Percentiles rank a stretch among this genome's conserved stretches.
Conservation (phyloP, 345 rosid species). For the Arabis alpina region DNA sequence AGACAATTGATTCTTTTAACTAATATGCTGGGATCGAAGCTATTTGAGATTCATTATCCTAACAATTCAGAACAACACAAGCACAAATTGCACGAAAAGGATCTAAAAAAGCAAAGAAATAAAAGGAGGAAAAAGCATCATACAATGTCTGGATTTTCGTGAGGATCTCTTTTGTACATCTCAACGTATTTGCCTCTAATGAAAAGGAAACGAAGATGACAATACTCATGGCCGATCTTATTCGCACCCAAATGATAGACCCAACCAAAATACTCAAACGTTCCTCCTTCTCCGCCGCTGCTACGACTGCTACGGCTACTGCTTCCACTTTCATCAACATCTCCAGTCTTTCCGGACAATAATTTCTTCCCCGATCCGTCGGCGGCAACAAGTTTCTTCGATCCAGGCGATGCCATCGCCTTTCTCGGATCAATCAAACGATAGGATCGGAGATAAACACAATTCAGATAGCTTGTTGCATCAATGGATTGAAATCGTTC, state of each 20-base stretch:
- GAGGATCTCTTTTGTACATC: slow-evolving; percentile 96
- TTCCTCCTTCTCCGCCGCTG: slow-evolving; percentile 28
- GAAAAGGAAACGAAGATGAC: slow-evolving; percentile 72
- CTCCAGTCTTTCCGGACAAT: slow-evolving; percentile 33
- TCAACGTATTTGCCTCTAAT: slow-evolving; percentile 78
- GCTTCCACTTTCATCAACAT: slow-evolving; percentile 35
- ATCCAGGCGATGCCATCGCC: slow-evolving; percentile 40
- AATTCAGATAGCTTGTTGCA: background rate
- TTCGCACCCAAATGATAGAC: slow-evolving; percentile 85
- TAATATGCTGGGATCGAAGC: no score
- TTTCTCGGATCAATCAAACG: slow-evolving; percentile 7
- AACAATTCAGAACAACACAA: slow-evolving; percentile 6
- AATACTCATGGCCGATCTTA: slow-evolving; percentile 81
- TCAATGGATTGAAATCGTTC: background rate
- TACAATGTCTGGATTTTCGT: slow-evolving; percentile 85
- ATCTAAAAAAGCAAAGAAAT: background rate
- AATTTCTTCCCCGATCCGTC: slow-evolving; percentile 44
- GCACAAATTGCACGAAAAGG: background rate
- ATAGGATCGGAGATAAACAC: background rate
- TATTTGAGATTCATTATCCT: background rate
- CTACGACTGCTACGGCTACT: slow-evolving; percentile 22
- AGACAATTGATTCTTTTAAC: no score
- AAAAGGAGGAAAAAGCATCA: slow-evolving; percentile 15
- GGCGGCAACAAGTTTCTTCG: slow-evolving; percentile 31
- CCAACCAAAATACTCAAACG: slow-evolving; percentile 72